Percentiles rank a stretch among this genome's conserved stretches.
phyloP scores from a whole-genome alignment of 768 basidiomycete species.

The Infundibulicybe gibba region DNA sequence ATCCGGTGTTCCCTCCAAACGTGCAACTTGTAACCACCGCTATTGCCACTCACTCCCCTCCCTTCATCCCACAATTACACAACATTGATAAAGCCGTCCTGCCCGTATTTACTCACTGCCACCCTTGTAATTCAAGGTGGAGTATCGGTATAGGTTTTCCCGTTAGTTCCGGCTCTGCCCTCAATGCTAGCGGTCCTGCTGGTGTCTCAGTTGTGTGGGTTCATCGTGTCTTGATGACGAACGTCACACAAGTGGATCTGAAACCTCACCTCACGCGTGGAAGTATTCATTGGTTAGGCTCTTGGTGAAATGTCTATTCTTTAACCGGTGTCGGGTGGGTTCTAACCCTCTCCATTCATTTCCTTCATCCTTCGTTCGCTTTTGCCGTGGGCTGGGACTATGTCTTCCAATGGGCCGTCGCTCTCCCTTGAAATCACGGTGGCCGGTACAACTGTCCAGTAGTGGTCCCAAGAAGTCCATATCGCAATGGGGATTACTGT shows the following conservation, averaged over 20 bases:
- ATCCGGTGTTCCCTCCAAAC: too few species aligned
- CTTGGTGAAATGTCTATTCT: too few species aligned
- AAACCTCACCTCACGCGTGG: neutral
- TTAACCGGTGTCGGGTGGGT: slow-evolving; percentile 46
- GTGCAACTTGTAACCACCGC: too few species aligned
- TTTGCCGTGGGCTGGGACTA: slow-evolving; percentile 52
- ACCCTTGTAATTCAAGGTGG: slow-evolving; percentile 25
- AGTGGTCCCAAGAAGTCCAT: slow-evolving; percentile 35
- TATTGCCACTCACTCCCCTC: too few species aligned
- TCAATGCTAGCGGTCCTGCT: slow-evolving; percentile 39
- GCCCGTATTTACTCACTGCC: neutral
- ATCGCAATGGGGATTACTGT: slow-evolving; percentile 43
- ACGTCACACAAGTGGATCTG: slow-evolving; percentile 22
- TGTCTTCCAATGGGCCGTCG: slow-evolving; percentile 42
- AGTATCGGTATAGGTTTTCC: slow-evolving; percentile 47
- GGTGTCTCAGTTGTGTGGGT: slow-evolving; percentile 41
- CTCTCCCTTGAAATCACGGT: too few species aligned
- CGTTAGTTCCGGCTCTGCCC: too few species aligned
- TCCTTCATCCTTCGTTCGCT: slow-evolving; percentile 43
- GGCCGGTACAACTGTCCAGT: too few species aligned
- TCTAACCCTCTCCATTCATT: slow-evolving; percentile 44
- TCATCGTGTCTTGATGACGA: slow-evolving; percentile 47
- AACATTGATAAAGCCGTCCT: slow-evolving; percentile 36
- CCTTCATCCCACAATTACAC: slow-evolving; percentile 42
- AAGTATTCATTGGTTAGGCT: too few species aligned